These are phyloP conservation scores for Naumovozyma baii DNA, from an alignment of 805 yeast species.

Conservation along the genomic window DNA sequence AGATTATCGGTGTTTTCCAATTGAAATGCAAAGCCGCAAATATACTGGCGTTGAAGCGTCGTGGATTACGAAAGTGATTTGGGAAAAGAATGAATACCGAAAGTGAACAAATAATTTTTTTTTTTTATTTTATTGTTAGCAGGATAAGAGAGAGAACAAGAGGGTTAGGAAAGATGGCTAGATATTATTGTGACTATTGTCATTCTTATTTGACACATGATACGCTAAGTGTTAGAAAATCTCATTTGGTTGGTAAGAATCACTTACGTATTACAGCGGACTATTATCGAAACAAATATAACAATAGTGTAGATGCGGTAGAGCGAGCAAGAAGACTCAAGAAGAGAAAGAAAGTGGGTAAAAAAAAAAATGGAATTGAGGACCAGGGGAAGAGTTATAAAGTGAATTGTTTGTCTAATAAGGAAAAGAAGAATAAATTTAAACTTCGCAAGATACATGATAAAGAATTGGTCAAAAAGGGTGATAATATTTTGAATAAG, in stretches of 20 bases:
- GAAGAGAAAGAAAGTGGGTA: neutral
- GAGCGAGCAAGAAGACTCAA: constrained; percentile 28
- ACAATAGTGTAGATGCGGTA: no score
- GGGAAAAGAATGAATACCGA: no score
- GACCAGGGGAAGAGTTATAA: no score
- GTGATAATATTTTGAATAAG: constrained; percentile 1
- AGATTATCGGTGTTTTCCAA: no score
- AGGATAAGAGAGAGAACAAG: neutral
- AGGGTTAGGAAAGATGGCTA: constrained; percentile 38
- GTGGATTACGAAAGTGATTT: no score
- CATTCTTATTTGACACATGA: constrained; percentile 78
- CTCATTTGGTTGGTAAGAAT: constrained; percentile 68
- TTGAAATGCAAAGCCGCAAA: no score
- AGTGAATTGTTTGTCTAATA: constrained; percentile 6
- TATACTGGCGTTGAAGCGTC: no score
- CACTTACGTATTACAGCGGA: constrained; percentile 65
- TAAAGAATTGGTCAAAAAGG: constrained; percentile 11
- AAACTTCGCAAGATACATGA: constrained; percentile 11
- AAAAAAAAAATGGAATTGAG: no score
- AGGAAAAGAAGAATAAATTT: constrained; percentile 12
- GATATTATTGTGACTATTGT: constrained; percentile 80
- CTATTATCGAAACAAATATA: constrained; percentile 48
- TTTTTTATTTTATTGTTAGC: no score
- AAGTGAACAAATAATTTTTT: no score
- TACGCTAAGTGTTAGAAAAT: constrained; percentile 73